Base-by-base conservation (phyloP, 768 basidiomycete species). In the Gymnopilus dilepis region DNA sequence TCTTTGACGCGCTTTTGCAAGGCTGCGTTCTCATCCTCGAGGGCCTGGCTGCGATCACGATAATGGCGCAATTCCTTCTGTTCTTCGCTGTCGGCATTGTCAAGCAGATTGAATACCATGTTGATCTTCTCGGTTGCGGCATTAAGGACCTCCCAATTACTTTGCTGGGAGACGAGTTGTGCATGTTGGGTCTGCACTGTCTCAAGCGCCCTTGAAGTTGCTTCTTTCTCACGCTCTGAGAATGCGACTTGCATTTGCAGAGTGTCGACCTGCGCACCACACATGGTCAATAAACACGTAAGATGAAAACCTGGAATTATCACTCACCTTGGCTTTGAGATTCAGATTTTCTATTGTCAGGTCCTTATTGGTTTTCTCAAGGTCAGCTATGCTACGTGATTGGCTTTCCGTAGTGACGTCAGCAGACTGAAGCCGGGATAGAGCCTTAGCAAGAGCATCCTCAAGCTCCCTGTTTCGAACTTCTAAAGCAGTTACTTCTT, bases 71-170 rank as follows among this genome's bases (percentile, higher is more conserved):
- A 82, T 48, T 94, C 91, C 66, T 85, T 83, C 50, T 92, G 66
- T 67, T 94, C 93, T 50, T 89, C 89, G 65, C 84, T 86, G 64
- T 90, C 89, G 11, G 80, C 80, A 67, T 87, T 85, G 4, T 82
- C 80, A 59, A 92, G 80, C 37, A 88, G 76, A 51, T 75, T 81
- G 21, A 88, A 80, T 34, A 95, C 82, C 51, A 79, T 69, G 57
- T 91, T 89, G 30, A 95, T 84, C 72, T 94, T 90, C 67, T 92
- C 89, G 2, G 86, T 81, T 1, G 87, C 83, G 48, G 83, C 85
- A 26, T 81, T 87, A 21, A 94, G 79, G 43, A 87, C 85, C n/a
- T 91, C 89, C 92, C 90, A 93, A 56, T 90, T 86, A n/a, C 73
- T 79, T 68, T 90, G 88, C 65, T 94, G 89, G 24, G 82, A 76